Evolutionary conservation across 164 flowering plant genomes (phyloP), one percentile per base, ranked within the genome.

Genomic region (Tetrastigma voinierianum): DNA sequence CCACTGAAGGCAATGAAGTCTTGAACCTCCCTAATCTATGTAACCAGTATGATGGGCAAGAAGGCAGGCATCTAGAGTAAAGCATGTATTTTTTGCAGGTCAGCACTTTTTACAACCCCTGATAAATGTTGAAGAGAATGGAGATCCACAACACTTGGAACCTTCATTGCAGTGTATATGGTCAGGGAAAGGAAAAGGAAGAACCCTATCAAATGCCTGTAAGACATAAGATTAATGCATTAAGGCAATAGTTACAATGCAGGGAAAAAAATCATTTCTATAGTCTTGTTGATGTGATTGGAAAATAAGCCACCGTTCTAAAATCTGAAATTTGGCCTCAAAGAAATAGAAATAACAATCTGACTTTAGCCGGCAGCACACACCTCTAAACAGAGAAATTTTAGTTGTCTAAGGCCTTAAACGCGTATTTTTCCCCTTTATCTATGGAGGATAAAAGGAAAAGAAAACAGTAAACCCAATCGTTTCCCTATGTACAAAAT

Each of bases 141-240:
- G 44, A 90, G 81, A 80, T 95, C 94, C 59, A 91, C 83, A 16
- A 90, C 93, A 57, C 68, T 76, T 24, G 98, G 98, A 61, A 86
- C 74, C 84, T 82, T 84, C 86, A 70, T 76, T 53, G 97, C 98
- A 17, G 97, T 95, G 77, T 90, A 95, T 73, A 92, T 86, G 40
- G 98, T 95, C 72, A 95, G 75, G 46, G 86, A 17, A n/a, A 95
- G 96, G 76, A 95, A 95, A 56, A 95, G 79, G 79, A 95, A 87
- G 83, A 95, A 95, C 43, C 97, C 99, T 18, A 95, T 89, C 85
- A 95, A 86, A 80, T 95, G 99, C 83, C 97, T 95, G 91, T 67
- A 79, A 56, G 47, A 65, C 17, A 62, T 12, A 40, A 51, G 23
- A 45, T 40, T 43, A 43, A 21, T 10, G 46, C 24, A n/a, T n/a